Base-by-base conservation (phyloP, 23 red algal genomes). In the Gracilaria domingensis region DNA sequence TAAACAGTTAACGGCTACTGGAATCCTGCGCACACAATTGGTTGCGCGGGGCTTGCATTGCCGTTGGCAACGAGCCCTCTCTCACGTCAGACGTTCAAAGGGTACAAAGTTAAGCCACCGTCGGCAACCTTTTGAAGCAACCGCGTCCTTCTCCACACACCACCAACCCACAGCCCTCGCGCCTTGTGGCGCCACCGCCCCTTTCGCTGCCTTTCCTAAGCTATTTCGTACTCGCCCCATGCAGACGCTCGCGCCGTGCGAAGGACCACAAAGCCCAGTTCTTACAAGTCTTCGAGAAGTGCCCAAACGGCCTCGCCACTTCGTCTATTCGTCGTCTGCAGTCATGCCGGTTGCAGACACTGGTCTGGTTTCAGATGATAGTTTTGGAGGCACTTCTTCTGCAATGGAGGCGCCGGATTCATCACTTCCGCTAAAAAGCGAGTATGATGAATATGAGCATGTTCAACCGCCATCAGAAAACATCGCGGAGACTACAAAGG, bases 181-280 rank as follows among this genome's bases (percentile, higher is more conserved):
- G 33, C 28, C 64, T 12, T 18, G 32, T 4, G 30, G 64, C 64
- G 28, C 30, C 16, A 32, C 64, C 30, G 64, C 33, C 28, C 12
- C 26, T 9, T 36, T 36, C 16, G 30, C 17, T 37, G 2, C 16
- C 64, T 8, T 37, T 69, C 17, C 29, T 37, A 30, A 69, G 17
- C 51, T 69, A 17, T 16, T 38, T 32, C 42, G 1, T 25, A 20
- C 38, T 48, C n/a, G 72, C 45, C 34, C 72, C 39, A 77, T 77
- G 72, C 72, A 77, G 72, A 50, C 72, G 11, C 45, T 77, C 42
- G 72, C 72, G 38, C 40, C 72, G 40, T 28, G 23, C 38, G 72
- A 77, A 45, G 72, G 72, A 49, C 72, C 72, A 48, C 21, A 40
- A 45, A 77, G 72, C 72, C 72, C 72, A 77, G 72, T 77, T 77